Conservation (phyloP, 2,329 filamentous ascomycete species). For the Elsinoe perseae region DNA sequence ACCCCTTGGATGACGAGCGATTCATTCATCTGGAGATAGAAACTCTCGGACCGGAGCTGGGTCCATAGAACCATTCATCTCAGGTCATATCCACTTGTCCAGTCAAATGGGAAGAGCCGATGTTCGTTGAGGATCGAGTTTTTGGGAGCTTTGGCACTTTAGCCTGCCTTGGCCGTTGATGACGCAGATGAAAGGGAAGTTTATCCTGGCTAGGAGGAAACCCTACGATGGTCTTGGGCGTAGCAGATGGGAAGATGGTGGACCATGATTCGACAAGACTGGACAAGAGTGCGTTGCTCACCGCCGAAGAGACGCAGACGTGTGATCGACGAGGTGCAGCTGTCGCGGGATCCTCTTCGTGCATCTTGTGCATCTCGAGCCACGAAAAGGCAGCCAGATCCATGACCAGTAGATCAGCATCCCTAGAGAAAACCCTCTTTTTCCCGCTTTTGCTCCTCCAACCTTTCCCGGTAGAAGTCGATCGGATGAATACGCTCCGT, state of each 20-base stretch:
- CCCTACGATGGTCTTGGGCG: not conserved
- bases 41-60: slow-evolving; percentile 6
- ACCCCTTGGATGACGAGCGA: slow-evolving; percentile 11
- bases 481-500: not conserved
- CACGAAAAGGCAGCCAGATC: not conserved
- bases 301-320: not conserved
- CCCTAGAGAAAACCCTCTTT: not conserved
- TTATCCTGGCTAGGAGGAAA: no score
- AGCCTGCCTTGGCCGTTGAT: slow-evolving; percentile 13
- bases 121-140: slow-evolving; percentile 14
- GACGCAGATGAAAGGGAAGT: slow-evolving; percentile 9
- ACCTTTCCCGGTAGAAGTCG: not conserved
- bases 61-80: not conserved
- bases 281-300: not conserved
- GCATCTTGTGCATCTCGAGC: not conserved
- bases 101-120: not conserved
- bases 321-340: slow-evolving; percentile 7
- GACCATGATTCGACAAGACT: slow-evolving; percentile 1
- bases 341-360: not conserved
- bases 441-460: not conserved
- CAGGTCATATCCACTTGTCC: no score
- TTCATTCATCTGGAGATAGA: slow-evolving; percentile 9
- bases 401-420: slow-evolving; percentile 11
- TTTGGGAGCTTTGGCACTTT: slow-evolving; percentile 9
- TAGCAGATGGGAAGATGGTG: slow-evolving; percentile 5